Evolutionary conservation across 1,284 basidiomycete species (phyloP), one percentile per base, ranked within the genome.

Genomic region (Cerrena zonata): DNA sequence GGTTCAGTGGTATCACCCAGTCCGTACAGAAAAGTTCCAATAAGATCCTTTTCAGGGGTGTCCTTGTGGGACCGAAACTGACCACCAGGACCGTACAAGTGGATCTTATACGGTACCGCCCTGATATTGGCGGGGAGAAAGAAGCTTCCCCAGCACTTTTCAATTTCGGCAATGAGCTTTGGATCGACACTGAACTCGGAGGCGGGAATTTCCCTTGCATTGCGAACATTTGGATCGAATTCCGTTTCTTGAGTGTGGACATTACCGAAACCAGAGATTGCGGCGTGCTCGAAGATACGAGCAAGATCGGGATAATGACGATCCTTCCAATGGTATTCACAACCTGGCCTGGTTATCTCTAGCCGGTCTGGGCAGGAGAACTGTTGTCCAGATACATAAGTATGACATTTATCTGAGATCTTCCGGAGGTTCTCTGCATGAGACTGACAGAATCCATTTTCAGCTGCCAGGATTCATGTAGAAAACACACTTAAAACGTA

Each of bases 21-120:
- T 5, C 64, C 65, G 5, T 65, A 21, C 15, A 66, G 57, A 46
- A 66, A 65, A 3, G 60, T 66, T 19, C 66, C 65, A 19, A 66
- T 57, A 3, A 65, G 56, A 37, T 56, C 60, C 11, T 52, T 53
- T 51, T 65, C 56, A 0, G 61, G 66, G 0, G 66, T 67, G 48
- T 67, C 65, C 10, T 61, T 60, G 41, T 67, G 67, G 11, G 54
- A 15, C 40, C 56, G 53, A 56, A 67, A 68, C 41, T 65, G 61
- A 2, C 61, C 66, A 1, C 53, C 56, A 0, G 58, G 57, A 1
- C 65, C 66, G 44, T 67, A 66, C 12, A 67, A 45, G 38, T 67
- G 60, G 21, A 67, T 67, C 55, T 67, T 66, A 58, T 68, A 66
- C 1, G 65, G 63, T 34, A 61, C 58, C 13, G 57, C 61, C 41